Evolutionary conservation across 805 yeast genomes (phyloP).

Genomic region (Pichia manshurica): DNA sequence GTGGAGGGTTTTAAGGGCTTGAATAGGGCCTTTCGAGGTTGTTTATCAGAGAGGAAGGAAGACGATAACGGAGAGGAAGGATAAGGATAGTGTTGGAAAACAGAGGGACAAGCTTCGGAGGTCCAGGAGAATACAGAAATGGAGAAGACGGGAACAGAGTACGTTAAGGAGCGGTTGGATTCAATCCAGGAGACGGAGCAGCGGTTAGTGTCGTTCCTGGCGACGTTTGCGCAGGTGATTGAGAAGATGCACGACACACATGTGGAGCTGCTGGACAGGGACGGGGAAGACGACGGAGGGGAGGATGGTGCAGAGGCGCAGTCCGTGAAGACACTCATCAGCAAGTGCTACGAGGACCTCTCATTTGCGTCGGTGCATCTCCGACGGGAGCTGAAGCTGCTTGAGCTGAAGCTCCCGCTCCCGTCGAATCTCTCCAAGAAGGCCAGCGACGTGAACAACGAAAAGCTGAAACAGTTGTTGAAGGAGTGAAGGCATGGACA

Average conservation of each 20-base stretch:
- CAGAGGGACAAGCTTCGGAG: no score
- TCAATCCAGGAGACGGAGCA: slow-evolving; percentile 47
- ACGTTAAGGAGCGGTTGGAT: slow-evolving; percentile 46
- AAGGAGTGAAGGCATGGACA: no score
- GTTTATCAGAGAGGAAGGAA: not conserved
- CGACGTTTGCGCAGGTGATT: slow-evolving; percentile 42
- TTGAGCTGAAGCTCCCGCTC: slow-evolving; percentile 59
- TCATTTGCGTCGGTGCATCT: slow-evolving; percentile 54
- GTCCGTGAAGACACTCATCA: slow-evolving; percentile 38
- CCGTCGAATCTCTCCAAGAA: slow-evolving; percentile 67
- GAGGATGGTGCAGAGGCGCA: not conserved
- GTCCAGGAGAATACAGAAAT: no score
- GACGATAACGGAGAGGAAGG: not conserved
- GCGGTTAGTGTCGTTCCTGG: slow-evolving; percentile 45
- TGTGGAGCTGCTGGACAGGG: not conserved
- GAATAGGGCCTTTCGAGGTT: no score
- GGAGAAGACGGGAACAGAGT: slow-evolving; percentile 15
- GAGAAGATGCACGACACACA: slow-evolving; percentile 32
- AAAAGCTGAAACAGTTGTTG: slow-evolving; percentile 43
- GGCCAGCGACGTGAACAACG: slow-evolving; percentile 60
- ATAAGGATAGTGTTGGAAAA: not conserved
- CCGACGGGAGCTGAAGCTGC: slow-evolving; percentile 58
- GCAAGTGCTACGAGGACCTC: slow-evolving; percentile 46
- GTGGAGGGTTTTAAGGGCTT: not conserved
- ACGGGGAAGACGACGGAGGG: not conserved